These are phyloP conservation scores for Sporothrix inflata DNA, from an alignment of 2,329 filamentous ascomycete genomes.

Conservation along the genomic window DNA sequence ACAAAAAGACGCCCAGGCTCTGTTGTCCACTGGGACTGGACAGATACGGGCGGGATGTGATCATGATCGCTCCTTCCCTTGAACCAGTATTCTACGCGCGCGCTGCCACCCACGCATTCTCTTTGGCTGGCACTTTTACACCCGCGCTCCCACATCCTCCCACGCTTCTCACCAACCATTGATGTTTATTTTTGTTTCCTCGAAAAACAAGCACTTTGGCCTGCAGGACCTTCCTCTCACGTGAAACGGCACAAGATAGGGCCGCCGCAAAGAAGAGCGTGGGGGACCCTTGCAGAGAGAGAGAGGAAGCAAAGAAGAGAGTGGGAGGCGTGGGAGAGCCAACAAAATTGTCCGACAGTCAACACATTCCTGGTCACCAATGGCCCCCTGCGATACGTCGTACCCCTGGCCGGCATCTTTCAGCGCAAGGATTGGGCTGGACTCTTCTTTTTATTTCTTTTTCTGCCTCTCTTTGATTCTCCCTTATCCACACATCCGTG, in stretches of 20 bases:
- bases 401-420: neutral
- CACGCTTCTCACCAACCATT: neutral
- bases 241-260: conserved; percentile 11
- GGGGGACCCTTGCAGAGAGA: neutral
- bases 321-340: neutral
- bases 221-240: conserved; percentile 20
- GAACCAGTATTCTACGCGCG: neutral
- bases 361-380: neutral
- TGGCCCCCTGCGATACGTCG: neutral
- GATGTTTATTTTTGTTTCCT: neutral
- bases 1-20: neutral
- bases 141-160: neutral
- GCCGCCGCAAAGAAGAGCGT: neutral
- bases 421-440: neutral
- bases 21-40: neutral
- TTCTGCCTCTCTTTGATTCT: neutral
- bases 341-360: neutral
- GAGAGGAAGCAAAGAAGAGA: neutral
- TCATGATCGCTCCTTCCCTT: conserved; percentile 11
- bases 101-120: neutral
- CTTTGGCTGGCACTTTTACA: neutral
- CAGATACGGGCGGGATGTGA: neutral
- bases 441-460: too few relatives aligned
- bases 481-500: neutral
- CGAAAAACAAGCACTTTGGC: neutral